Evolutionary conservation across 2,329 filamentous ascomycete species (phyloP), one percentile per base, ranked within the genome.

Genomic region (Diaporthe sp.): DNA sequence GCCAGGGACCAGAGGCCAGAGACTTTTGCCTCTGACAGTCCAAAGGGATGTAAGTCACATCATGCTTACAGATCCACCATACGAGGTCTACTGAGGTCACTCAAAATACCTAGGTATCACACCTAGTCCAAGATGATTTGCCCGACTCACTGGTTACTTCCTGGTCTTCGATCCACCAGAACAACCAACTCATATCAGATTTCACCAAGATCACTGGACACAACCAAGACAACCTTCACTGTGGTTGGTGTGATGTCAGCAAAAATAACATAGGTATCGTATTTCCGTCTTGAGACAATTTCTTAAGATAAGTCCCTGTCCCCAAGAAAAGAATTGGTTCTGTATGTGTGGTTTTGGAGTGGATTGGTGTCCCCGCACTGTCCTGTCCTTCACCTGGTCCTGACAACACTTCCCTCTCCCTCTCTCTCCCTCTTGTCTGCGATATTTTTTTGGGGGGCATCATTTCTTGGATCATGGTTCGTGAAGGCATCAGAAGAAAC

Each of bases 251-350:
- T 9, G 22, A 12, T 39, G 10, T 59, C 32, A 59, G 32, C 4
- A 25, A 35, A 50, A 35, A 25, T 3, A 65, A 50, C 42, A 50
- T 50, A 65, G 63, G 63, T 58, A 59, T 69, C 51, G 42, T 70
- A 61, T 69, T 70, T 63, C 72, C 72, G 72, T 73, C 72, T 73
- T 73, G 72, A 73, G 65, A 73, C 72, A 73, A 73, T 73, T 65
- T 73, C 72, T 73, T 73, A 70, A 63, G 53, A 70, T 53, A 73
- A 70, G n/a, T 70, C 53, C 71, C 44, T 50, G 10, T 35, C 19
- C 42, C 61, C 42, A 50, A 50, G 42, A 65, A 65, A 35, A 44
- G 6, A 35, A 50, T 17, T 35, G 42, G 27, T 65, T 70, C 47
- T 59, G 42, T 44, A 47, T 61, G 55, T 70, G 27, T 55, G 30